phyloP scores from a whole-genome alignment of 345 rosid species.

The Syzygium grande region DNA sequence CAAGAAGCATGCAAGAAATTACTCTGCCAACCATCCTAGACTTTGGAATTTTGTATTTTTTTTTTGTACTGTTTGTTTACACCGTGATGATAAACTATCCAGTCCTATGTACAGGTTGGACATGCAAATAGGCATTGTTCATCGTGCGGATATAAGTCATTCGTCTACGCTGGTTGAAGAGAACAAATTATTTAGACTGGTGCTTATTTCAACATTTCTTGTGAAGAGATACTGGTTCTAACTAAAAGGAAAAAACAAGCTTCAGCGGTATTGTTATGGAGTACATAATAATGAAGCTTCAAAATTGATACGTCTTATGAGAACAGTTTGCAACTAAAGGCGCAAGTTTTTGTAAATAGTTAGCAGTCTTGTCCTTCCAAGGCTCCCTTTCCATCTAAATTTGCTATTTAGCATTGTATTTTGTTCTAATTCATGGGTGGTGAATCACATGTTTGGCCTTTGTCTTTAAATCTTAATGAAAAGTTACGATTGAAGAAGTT shows the following conservation, averaged over 20 bases:
- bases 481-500: background rate
- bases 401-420: background rate
- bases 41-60: background rate
- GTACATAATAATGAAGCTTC: background rate
- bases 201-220: background rate
- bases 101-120: background rate
- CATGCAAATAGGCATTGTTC: background rate
- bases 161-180: fast-evolving
- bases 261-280: background rate
- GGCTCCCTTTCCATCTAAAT: background rate
- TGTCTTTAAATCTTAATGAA: background rate
- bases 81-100: background rate
- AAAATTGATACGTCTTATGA: background rate
- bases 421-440: background rate
- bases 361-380: background rate
- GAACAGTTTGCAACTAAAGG: background rate
- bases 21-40: background rate
- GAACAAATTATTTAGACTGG: background rate
- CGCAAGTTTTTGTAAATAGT: background rate
- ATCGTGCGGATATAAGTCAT: background rate
- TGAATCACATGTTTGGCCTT: background rate
- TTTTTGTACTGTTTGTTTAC: background rate
- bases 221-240: background rate
- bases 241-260: background rate
- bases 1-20: background rate